These are phyloP conservation scores for Vitis hybrid DNA, from an alignment of 177 flowering plant species.

Conservation along the genomic window DNA sequence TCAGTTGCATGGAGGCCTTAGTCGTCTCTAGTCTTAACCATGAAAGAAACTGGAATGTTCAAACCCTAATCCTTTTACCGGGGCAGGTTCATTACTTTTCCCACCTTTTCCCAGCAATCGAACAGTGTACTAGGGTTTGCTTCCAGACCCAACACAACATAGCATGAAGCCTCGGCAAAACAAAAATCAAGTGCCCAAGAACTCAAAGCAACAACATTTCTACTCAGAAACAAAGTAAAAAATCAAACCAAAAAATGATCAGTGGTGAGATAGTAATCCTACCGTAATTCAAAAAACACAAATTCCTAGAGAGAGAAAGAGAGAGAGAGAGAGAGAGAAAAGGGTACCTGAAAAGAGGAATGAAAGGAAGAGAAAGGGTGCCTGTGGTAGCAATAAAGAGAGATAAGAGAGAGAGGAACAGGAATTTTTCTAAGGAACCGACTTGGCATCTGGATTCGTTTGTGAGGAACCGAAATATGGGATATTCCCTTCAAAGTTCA, in stretches of 20 bases:
- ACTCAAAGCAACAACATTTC: no score
- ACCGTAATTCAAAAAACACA: neutral
- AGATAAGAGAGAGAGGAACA: neutral
- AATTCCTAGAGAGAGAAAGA: neutral
- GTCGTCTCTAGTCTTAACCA: neutral
- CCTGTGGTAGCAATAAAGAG: slow-evolving; percentile 2
- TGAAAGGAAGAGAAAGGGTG: slow-evolving; percentile 5
- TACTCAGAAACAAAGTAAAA: neutral
- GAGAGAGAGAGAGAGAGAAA: slow-evolving; percentile 6
- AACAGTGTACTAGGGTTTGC: neutral
- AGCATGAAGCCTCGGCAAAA: no score
- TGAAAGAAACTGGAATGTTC: neutral
- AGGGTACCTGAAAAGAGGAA: slow-evolving; percentile 15
- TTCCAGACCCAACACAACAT: neutral
- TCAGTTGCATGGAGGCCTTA: neutral
- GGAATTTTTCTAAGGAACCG: neutral
- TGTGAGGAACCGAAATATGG: slow-evolving; percentile 22
- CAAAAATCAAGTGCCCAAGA: no score
- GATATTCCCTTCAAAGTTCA: slow-evolving; percentile 28
- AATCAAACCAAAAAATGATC: slow-evolving; percentile 5
- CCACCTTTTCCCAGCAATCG: neutral
- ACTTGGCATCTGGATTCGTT: slow-evolving; percentile 31
- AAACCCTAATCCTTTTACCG: neutral
- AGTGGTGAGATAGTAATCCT: neutral
- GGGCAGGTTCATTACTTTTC: no score